A percentile compares a stretch with the other conserved stretches of the same genome.
These are phyloP conservation scores for Verticillium isaacii DNA, from an alignment of 2,329 filamentous ascomycete species.

Conservation along the genomic window DNA sequence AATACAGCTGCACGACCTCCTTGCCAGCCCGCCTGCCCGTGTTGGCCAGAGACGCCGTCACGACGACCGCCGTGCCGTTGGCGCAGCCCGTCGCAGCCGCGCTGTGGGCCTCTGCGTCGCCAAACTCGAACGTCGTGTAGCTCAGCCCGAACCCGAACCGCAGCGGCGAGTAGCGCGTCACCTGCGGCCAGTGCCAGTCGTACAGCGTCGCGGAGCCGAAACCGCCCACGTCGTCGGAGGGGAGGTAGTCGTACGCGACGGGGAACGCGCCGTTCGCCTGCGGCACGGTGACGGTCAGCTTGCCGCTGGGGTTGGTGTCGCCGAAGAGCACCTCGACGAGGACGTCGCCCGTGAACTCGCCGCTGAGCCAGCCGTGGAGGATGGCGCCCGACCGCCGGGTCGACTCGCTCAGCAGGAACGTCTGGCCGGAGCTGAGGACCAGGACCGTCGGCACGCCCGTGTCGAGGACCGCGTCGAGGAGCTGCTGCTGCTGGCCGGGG, in stretches of 20 bases:
- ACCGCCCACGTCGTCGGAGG: constrained; percentile 52
- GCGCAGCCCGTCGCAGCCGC: constrained; percentile 33
- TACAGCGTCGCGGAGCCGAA: constrained; percentile 53
- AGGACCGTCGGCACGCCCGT: constrained; percentile 23
- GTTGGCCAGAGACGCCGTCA: constrained; percentile 41
- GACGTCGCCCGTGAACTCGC: constrained; percentile 60
- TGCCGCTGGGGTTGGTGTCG: constrained; percentile 48
- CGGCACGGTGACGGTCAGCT: constrained; percentile 38
- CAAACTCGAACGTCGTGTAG: constrained; percentile 52
- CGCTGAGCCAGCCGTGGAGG: constrained; percentile 57
- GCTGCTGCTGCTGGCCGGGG: constrained; percentile 26
- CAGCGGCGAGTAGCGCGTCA: constrained; percentile 39
- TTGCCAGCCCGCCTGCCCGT: constrained; percentile 30
- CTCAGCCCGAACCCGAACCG: constrained; percentile 61
- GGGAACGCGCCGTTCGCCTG: constrained; percentile 41
- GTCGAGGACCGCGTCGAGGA: constrained; percentile 25
- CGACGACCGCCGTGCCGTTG: constrained; percentile 35
- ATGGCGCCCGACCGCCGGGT: constrained; percentile 44
- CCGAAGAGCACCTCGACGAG: constrained; percentile 60
- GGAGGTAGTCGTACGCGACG: constrained; percentile 64
- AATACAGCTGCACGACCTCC: constrained; percentile 29
- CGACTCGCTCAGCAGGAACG: constrained; percentile 22
- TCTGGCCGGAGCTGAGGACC: constrained; percentile 23
- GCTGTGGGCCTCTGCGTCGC: not conserved
- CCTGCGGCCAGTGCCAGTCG: constrained; percentile 36